Base-by-base conservation (phyloP, 2,329 filamentous ascomycete species). In the Periconia digitata region DNA sequence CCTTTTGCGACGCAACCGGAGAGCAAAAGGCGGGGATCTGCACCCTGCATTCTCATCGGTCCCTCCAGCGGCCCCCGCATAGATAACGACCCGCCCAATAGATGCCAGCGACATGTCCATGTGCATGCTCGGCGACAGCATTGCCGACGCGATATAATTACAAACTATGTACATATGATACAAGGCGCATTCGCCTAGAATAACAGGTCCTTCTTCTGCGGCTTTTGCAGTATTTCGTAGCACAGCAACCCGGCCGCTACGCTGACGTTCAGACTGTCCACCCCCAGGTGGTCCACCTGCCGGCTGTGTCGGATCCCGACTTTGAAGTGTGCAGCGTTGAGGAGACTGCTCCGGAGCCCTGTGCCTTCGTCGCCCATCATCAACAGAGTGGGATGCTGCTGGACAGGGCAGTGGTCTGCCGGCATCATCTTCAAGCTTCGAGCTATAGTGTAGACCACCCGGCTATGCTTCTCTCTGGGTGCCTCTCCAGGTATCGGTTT, bases 251-350 rank as follows among this genome's bases (percentile, higher is more conserved):
- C 90, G 6, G 89, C 84, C 1, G 94, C 92, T 17, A 95, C 92
- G 64, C 89, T 90, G 34, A 97, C 94, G 67, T 99, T 97, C 68
- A 99, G 74, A 69, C 91, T 96, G 71, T 97, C 92, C 2, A 99
- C 84, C 1, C 79, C 66, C 57, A 84, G 67, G 63, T 80, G 66
- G 62, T 76, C 53, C 64, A 74, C 36, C 2, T 60, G 54, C 71
- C 79, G 55, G 56, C 73, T 69, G 69, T 80, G 69, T 69, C 81
- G 56, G 45, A 99, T 89, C 6, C 85, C 79, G 15, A 86, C 75
- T 21, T 77, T 75, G 17, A 74, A 74, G 63, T 95, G 84, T 0
- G 89, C 86, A 48, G 82, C 78, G 36, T 80, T 82, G 15, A 63
- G 44, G 17, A 72, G 44, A 37, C 58, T 65, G 2, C 36, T 17